These are phyloP conservation scores for Saturnispora silvae DNA, from an alignment of 805 yeast genomes.

Conservation along the genomic window DNA sequence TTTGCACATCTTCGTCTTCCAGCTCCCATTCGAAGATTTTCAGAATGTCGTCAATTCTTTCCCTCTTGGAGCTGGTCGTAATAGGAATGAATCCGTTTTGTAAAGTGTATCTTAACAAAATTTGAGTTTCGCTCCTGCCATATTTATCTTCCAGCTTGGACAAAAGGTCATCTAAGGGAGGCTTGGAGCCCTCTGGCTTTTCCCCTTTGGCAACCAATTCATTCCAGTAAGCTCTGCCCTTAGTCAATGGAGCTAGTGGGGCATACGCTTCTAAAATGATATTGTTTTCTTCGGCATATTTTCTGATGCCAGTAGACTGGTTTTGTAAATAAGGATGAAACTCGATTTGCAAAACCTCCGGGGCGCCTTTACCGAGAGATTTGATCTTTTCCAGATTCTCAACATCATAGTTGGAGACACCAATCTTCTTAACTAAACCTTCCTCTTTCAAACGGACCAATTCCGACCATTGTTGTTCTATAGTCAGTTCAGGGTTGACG, in stretches of 20 bases:
- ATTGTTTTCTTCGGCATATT: constrained; percentile 26
- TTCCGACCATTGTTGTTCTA: constrained; percentile 39
- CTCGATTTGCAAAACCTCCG: constrained; percentile 56
- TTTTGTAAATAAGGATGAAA: constrained; percentile 52
- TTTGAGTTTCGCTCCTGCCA: constrained; percentile 28
- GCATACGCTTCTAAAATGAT: constrained; percentile 36
- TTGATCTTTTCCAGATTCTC: constrained; percentile 35
- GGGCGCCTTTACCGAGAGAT: constrained; percentile 30
- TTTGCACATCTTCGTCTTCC: constrained; percentile 21
- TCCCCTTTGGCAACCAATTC: constrained; percentile 2
- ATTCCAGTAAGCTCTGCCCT: constrained; percentile 16
- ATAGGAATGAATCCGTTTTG: constrained; percentile 35
- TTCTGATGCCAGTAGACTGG: constrained; percentile 42
- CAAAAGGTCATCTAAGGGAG: constrained; percentile 26
- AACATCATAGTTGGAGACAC: constrained; percentile 47
- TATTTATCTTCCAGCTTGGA: constrained; percentile 27
- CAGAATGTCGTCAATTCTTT: constrained; percentile 30
- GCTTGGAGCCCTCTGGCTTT: constrained; percentile 8
- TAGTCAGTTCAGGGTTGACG: constrained; percentile 26
- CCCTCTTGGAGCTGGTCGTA: constrained; percentile 34
- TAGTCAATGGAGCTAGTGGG: constrained; percentile 35
- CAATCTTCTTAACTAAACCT: constrained; percentile 36
- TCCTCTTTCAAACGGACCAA: constrained; percentile 38
- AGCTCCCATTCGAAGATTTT: constrained; percentile 27
- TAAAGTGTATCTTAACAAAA: constrained; percentile 35